phyloP scores from a whole-genome alignment of 495 filamentous ascomycete genomes.

The Polyplosphaeria fusca region DNA sequence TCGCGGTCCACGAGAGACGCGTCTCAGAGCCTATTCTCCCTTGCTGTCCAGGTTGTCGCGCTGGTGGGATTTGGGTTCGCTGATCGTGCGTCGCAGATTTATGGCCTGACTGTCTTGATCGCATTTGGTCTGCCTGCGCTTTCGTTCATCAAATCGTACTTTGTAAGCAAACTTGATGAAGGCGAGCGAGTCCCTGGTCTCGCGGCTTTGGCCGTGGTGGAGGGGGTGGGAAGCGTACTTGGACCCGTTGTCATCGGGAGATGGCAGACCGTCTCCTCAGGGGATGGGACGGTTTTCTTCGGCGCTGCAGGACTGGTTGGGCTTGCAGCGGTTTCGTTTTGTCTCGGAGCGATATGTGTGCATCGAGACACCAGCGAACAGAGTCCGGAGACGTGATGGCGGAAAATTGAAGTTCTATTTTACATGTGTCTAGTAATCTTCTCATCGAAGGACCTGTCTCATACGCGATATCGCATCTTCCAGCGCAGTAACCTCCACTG shows the following conservation, averaged over 20 bases:
- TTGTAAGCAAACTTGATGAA: background rate
- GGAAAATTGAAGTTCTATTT: background rate
- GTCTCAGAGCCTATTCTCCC: background rate
- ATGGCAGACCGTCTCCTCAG: background rate
- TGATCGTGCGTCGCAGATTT: constrained; percentile 3
- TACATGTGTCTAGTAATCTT: background rate
- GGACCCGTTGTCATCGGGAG: constrained; percentile 14
- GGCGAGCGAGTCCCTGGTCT: background rate
- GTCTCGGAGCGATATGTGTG: no score
- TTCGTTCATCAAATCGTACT: constrained; percentile 11
- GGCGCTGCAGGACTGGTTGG: background rate
- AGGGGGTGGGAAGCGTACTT: constrained; percentile 12
- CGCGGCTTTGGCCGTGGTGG: constrained; percentile 9
- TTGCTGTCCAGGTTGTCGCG: background rate
- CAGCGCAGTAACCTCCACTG: constrained; percentile 1
- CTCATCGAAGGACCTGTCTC: background rate
- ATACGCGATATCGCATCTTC: background rate
- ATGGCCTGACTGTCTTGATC: background rate
- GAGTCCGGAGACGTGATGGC: background rate
- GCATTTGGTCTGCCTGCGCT: constrained; percentile 5
- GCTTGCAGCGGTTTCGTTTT: background rate
- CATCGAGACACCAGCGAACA: background rate
- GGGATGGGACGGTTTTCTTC: background rate
- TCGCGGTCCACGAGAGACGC: background rate
- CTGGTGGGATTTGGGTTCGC: background rate